phyloP scores from a whole-genome alignment of 257 asterid genomes.

The Salvia splendens region DNA sequence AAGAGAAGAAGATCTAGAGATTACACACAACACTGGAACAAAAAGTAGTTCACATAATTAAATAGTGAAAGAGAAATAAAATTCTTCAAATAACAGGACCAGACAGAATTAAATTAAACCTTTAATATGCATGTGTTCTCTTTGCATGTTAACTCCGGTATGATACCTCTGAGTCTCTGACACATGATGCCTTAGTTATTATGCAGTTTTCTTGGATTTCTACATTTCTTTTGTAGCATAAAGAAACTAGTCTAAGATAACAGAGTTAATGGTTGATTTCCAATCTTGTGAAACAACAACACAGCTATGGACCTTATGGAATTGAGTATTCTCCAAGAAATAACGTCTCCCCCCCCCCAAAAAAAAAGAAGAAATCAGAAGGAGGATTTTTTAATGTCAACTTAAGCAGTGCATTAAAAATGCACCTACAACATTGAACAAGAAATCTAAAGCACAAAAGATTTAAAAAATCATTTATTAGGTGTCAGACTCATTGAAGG shows the following conservation, averaged over 20 bases:
- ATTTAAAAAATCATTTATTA: conserved; percentile 6
- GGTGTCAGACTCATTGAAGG: conserved; percentile 18
- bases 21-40: conserved; percentile 6
- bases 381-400: neutral
- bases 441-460: conserved; percentile 16
- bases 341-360: too few relatives aligned
- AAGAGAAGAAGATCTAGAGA: conserved; percentile 1
- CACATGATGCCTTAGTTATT: neutral
- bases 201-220: neutral
- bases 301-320: neutral
- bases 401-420: neutral
- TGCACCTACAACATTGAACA: conserved; percentile 8
- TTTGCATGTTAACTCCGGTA: neutral
- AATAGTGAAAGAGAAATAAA: conserved; percentile 12
- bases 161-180: conserved; percentile 10
- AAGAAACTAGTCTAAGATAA: neutral
- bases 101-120: neutral
- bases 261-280: neutral
- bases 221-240: neutral
- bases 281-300: conserved; percentile 3
- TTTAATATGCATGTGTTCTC: neutral
- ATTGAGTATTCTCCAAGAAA: neutral
- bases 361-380: neutral
- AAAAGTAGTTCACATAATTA: conserved; percentile 14
- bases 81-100: conserved; percentile 14